phyloP scores from a whole-genome alignment of 2,329 filamentous ascomycete genomes.

The Elsinoe perseae region DNA sequence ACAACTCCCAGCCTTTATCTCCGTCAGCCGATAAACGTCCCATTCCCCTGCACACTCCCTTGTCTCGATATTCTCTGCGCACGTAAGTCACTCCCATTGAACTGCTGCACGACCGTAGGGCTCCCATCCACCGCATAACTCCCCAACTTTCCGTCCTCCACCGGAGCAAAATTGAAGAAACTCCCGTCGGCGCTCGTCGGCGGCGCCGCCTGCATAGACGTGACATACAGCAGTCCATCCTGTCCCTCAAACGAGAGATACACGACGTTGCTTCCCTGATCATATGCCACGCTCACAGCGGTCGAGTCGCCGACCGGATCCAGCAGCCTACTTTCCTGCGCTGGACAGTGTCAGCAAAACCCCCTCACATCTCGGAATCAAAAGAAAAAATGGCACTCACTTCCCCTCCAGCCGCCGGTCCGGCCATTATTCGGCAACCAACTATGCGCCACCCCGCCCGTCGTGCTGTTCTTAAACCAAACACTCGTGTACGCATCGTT shows the following conservation, averaged over 20 bases:
- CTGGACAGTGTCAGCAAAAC: not conserved
- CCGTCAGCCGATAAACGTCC: conserved; percentile 1
- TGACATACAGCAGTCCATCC: conserved; percentile 10
- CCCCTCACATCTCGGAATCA: not conserved
- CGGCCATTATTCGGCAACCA: conserved; percentile 4
- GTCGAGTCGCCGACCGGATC: not conserved
- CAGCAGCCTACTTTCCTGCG: not conserved
- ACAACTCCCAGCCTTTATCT: not conserved
- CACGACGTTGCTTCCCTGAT: not conserved
- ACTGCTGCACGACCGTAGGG: not conserved
- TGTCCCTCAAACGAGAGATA: conserved; percentile 6
- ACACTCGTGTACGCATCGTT: not conserved
- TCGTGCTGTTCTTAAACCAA: not conserved
- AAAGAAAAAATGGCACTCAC: not conserved
- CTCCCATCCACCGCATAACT: not conserved
- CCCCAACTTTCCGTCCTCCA: not conserved
- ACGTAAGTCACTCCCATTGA: not conserved
- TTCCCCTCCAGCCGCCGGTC: not conserved
- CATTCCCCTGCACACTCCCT: conserved; percentile 4
- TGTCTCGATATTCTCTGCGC: conserved; percentile 5
- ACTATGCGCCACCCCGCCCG: not conserved
- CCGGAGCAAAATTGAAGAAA: not conserved
- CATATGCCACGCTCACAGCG: not conserved
- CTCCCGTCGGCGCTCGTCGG: not conserved
- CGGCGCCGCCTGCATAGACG: not conserved